Evolutionary conservation across 1,284 basidiomycete species (phyloP), one percentile per base, ranked within the genome.

Genomic region (Apiotrichum gracile): DNA sequence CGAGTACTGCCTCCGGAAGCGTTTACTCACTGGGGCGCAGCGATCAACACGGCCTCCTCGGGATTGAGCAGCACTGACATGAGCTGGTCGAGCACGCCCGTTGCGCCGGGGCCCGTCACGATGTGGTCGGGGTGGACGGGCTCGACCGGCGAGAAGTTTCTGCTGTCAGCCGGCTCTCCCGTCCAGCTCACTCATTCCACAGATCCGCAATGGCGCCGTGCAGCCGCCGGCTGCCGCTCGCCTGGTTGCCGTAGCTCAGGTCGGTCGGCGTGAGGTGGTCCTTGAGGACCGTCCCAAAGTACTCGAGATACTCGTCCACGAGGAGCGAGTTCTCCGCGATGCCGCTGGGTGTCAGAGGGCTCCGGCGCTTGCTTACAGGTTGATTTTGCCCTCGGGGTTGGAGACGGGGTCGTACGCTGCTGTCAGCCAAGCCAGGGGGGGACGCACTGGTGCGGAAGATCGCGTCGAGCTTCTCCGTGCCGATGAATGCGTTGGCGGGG

Each of bases 21-120:
- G n/a, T n/a, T 1, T 4, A 55, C 54, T 40, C 21, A 56, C 54
- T 64, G 69, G 9, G 67, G 67, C 4, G 61, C 51, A 8, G 67
- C 66, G 16, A 72, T 56, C 16, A 75, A 50, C 31, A 70, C 60
- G 1, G 52, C 64, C 25, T 75, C 71, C 0, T 64, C 67, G 0
- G 49, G 45, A 44, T 73, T 68, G 16, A 64, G 62, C 6, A 71
- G 51, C 24, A 60, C 63, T 6, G 63, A 52, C 3, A 65, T 53
- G 7, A 73, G 64, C 40, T 69, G 67, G 54, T 72, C 70, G 39
- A 72, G 49, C 9, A 68, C 58, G 10, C 62, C 52, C 2, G 58
- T 57, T 38, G 63, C 62, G 12, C 68, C 68, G 5, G 62, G 64
- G 19, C 65, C 67, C 4, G 60, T 56, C 9, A 62, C 57, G 46